These are phyloP conservation scores for Wickerhamomyces rabaulensis DNA, from an alignment of 805 yeast species.

Conservation along the genomic window DNA sequence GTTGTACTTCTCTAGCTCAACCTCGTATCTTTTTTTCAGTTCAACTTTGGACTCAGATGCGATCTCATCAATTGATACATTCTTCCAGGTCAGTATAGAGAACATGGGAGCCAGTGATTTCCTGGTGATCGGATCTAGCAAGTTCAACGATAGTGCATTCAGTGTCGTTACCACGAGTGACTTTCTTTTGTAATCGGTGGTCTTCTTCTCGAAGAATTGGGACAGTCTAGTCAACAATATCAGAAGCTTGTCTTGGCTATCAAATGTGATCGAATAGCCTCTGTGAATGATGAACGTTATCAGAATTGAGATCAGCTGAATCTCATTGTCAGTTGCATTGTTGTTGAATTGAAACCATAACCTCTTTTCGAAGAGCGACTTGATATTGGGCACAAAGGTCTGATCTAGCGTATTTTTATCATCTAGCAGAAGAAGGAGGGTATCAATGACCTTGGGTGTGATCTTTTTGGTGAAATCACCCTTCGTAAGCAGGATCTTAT, in stretches of 20 bases:
- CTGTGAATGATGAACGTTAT: slow-evolving; percentile 1
- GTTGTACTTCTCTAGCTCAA: neutral
- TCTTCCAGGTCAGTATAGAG: slow-evolving; percentile 15
- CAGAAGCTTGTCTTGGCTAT: slow-evolving; percentile 4
- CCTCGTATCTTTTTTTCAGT: slow-evolving; percentile 1
- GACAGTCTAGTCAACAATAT: slow-evolving; percentile 9
- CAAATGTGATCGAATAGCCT: neutral
- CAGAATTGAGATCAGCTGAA: slow-evolving; percentile 1
- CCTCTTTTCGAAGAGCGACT: neutral
- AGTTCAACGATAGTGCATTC: slow-evolving; percentile 1
- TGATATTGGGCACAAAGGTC: neutral
- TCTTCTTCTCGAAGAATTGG: slow-evolving; percentile 12
- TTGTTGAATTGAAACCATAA: slow-evolving; percentile 2
- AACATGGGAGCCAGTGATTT: slow-evolving; percentile 11
- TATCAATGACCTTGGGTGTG: neutral
- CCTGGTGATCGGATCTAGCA: slow-evolving; percentile 1
- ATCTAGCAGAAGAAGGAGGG: neutral
- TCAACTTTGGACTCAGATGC: neutral
- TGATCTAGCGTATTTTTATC: neutral
- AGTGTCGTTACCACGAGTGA: slow-evolving; percentile 2
- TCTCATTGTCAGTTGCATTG: slow-evolving; percentile 6
- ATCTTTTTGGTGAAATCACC: neutral
- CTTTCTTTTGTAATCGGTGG: slow-evolving; percentile 1
- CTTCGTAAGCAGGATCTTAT: neutral
- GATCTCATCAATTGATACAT: neutral